Percentiles rank a stretch among this genome's conserved stretches.
Conservation (phyloP, 1,284 basidiomycete genomes). For the Ustilago cynodontis region DNA sequence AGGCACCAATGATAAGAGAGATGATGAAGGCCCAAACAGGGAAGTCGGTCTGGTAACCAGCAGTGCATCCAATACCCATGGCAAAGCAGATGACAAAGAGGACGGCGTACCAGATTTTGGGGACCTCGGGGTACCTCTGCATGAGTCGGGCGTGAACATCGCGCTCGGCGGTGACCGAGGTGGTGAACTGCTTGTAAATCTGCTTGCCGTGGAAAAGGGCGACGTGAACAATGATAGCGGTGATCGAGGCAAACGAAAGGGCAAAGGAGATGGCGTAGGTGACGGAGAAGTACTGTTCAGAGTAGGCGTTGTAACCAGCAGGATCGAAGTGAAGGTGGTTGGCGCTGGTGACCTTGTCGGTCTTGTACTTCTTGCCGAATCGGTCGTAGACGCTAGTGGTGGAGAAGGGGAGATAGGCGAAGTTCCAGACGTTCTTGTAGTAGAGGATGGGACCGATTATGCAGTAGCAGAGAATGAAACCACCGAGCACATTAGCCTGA, state of each 20-base stretch:
- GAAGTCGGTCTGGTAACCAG: slow-evolving; percentile 79
- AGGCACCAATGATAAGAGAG: slow-evolving; percentile 74
- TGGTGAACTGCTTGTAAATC: slow-evolving; percentile 50
- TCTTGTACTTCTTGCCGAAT: slow-evolving; percentile 58
- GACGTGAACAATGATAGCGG: slow-evolving; percentile 79
- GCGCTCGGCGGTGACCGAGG: slow-evolving; percentile 75
- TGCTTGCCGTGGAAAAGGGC: slow-evolving; percentile 62
- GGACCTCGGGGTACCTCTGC: slow-evolving; percentile 82
- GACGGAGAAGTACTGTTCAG: slow-evolving; percentile 73
- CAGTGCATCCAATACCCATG: slow-evolving; percentile 77
- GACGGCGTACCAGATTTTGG: slow-evolving; percentile 73
- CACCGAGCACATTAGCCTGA: slow-evolving; percentile 52
- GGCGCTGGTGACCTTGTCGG: slow-evolving; percentile 36
- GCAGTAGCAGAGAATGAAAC: slow-evolving; percentile 58
- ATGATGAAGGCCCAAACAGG: slow-evolving; percentile 82
- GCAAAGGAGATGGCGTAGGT: slow-evolving; percentile 76
- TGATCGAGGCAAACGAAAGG: slow-evolving; percentile 79
- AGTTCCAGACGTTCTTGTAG: slow-evolving; percentile 62
- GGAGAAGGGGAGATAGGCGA: slow-evolving; percentile 57
- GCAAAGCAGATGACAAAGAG: slow-evolving; percentile 76
- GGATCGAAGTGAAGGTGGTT: slow-evolving; percentile 46
- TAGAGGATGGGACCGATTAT: slow-evolving; percentile 60
- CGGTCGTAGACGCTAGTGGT: slow-evolving; percentile 57
- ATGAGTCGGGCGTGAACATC: slow-evolving; percentile 89
- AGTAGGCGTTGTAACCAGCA: slow-evolving; percentile 59